phyloP scores from a whole-genome alignment of 148 eudicot species.

The Euryodendron excelsum region DNA sequence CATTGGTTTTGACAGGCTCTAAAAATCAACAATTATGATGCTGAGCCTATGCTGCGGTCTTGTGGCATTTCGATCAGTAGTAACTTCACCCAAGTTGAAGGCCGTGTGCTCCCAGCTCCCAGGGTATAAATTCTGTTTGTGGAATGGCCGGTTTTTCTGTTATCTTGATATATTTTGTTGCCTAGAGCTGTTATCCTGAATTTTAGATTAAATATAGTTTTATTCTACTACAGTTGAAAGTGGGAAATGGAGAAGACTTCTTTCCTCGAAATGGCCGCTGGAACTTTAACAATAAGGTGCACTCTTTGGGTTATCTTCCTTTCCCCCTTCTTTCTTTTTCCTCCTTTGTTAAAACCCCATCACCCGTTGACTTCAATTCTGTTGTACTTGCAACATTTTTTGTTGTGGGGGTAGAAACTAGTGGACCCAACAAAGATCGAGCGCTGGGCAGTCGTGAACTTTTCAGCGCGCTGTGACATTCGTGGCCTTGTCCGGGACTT shows the following conservation, averaged over 20 bases:
- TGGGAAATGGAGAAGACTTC: slow-evolving; percentile 80
- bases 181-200: neutral
- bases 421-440: slow-evolving; percentile 63
- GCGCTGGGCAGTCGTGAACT: slow-evolving; percentile 82
- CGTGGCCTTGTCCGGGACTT: slow-evolving; percentile 59
- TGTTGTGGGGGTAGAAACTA: slow-evolving; percentile 47
- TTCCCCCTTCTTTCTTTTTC: neutral
- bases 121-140: slow-evolving; percentile 22
- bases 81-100: slow-evolving; percentile 38
- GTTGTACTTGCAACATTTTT: neutral
- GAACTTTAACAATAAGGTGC: slow-evolving; percentile 94
- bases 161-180: neutral
- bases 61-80: slow-evolving; percentile 37
- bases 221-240: slow-evolving; percentile 55
- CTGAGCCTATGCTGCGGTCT: slow-evolving; percentile 38
- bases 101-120: slow-evolving; percentile 42
- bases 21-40: slow-evolving; percentile 34
- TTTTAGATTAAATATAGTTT: slow-evolving; percentile 3
- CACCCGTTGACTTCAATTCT: neutral
- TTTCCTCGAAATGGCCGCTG: slow-evolving; percentile 87
- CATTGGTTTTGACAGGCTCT: slow-evolving; percentile 30
- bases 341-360: neutral
- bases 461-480: slow-evolving; percentile 76
- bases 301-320: neutral
- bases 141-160: neutral